Evolutionary conservation across 192 early-diverging fungal species (phyloP), one percentile per base, ranked within the genome.

Genomic region (Backusella circina): DNA sequence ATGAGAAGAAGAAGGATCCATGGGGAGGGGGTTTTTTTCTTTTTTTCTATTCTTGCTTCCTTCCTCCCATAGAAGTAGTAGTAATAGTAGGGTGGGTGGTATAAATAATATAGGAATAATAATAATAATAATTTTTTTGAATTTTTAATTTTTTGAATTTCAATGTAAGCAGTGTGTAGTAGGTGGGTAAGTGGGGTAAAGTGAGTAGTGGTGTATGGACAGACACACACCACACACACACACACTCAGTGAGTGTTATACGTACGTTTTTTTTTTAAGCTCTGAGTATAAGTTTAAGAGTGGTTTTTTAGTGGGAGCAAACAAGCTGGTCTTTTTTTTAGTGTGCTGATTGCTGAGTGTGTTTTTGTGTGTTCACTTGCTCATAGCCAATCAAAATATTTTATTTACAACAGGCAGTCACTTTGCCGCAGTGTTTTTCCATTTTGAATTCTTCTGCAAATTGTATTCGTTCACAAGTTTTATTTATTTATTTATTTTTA

Each of bases 391-490:
- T 69, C 7, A 44, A 16, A 23, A 1, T 8, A 1, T 1, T 23
- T 23, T 54, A 23, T 54, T 26, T 21, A 16, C 44, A 2, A 28
- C 7, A 44, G 12, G 26, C 68, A 70, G 68, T 70, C 68, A 70
- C 68, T 6, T 2, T 41, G 16, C 68, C 37, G 13, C 35, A 21
- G 13, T 32, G 36, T 41, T 44, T 70, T 70, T 39, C 68, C 38
- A 16, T 44, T 39, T 70, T 70, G 12, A 37, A 26, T 41, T 21
- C 13, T 39, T 26, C 36, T 15, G 38, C 21, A 10, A 36, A 39
- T 41, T 69, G 67, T 38, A 69, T 39, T 69, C 67, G 67, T 70
- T 31, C 68, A 39, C 28, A 0, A n/a, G 21, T 36, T 68, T 68
- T 68, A 30, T 39, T 41, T 37, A 12, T 41, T 41, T 66, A 16